Evolutionary conservation across 2,329 filamentous ascomycete species (phyloP), one percentile per base, ranked within the genome.

Genomic region (Claviceps maximensis): DNA sequence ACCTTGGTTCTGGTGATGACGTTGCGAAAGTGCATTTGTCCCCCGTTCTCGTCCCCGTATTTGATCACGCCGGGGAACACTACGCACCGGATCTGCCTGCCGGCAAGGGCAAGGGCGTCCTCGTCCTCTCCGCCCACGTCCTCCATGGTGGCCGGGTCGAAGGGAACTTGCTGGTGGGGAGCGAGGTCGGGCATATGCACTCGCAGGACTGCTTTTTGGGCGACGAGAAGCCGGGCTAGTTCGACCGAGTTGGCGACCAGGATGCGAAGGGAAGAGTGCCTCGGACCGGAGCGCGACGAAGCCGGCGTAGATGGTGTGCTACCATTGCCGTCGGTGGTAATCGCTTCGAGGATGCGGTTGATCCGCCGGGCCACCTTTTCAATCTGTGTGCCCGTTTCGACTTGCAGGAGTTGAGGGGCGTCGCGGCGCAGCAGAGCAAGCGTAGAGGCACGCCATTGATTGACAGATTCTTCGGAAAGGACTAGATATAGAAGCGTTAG

Each of bases 381-480:
- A 17, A 69, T 68, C 33, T 74, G 61, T 25, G 61, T 58, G 21
- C 65, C 57, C 3, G 77, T 80, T 59, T 75, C 69, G 15, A 65
- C 59, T 50, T 73, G 68, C 36, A 81, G 69, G 53, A 69, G 72
- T 36, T 69, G 60, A 17, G 67, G 64, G 6, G 75, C 71, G 55
- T 79, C 77, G 59, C 78, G 78, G 52, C 74, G 74, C 50, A 86
- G 65, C 45, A 82, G 71, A 27, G 77, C 72, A 42, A 85, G 71
- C 1, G 82, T 86, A n/a, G 74, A 71, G 6, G 82, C 79, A 41
- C 83, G 79, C 82, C 82, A 86, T 61, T 82, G 77, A 62, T 84
- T 84, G 56, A 82, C 73, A 31, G 75, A 70, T 56, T 79, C 75
- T 47, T 71, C 68, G 5, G 76, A 72, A 49, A 69, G 71, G 68